These are phyloP conservation scores for Puccinia triticina DNA, from an alignment of 1,284 basidiomycete genomes.

Conservation along the genomic window DNA sequence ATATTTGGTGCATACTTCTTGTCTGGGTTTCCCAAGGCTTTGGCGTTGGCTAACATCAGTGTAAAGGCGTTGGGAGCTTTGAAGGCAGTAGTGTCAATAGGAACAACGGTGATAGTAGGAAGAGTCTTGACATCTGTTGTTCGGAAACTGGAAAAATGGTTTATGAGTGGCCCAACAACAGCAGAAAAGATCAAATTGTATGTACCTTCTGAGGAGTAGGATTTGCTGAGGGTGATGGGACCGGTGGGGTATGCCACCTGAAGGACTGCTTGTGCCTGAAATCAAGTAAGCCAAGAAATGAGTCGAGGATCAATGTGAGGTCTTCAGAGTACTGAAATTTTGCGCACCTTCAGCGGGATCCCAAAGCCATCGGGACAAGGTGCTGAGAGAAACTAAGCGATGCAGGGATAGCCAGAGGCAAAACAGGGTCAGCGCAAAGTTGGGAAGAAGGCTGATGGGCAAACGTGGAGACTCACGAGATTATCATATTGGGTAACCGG, in stretches of 20 bases:
- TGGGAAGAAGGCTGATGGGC: too few species aligned
- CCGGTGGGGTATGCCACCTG: conserved; percentile 33
- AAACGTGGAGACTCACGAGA: too few species aligned
- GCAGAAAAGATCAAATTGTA: not conserved
- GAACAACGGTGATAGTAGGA: conserved; percentile 9
- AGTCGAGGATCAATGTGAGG: too few species aligned
- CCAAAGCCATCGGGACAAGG: conserved; percentile 41
- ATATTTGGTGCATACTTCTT: not conserved
- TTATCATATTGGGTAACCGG: too few species aligned
- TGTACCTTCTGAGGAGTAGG: conserved; percentile 26
- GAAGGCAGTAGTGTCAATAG: not conserved
- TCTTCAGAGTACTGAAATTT: too few species aligned
- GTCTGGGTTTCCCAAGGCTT: conserved; percentile 37
- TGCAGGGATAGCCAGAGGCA: too few species aligned
- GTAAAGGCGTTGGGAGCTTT: conserved; percentile 37
- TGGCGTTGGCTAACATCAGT: conserved; percentile 31
- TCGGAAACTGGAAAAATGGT: too few species aligned
- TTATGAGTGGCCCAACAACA: too few species aligned
- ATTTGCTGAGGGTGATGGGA: not conserved
- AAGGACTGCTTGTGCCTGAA: conserved; percentile 16
- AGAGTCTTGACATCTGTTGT: conserved; percentile 20
- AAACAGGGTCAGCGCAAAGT: too few species aligned
- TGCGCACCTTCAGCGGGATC: conserved; percentile 25
- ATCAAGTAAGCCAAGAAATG: not conserved
- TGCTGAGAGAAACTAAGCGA: conserved; percentile 18